phyloP scores from a whole-genome alignment of 2,329 filamentous ascomycete genomes.

The Sordariomycetes sp. region DNA sequence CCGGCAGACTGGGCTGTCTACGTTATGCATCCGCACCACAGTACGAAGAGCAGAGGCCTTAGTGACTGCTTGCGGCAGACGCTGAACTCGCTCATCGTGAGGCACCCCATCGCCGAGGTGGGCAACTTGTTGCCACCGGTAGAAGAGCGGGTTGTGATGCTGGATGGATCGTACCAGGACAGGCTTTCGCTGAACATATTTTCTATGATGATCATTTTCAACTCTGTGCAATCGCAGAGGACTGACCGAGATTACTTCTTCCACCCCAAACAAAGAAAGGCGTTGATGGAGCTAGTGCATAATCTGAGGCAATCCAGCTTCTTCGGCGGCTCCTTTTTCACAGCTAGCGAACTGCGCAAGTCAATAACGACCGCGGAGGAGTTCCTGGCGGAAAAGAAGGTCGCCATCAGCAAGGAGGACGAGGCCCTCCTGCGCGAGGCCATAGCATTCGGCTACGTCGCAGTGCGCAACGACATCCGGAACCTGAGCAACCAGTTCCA shows the following conservation, averaged over 20 bases:
- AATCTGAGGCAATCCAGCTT: slow-evolving; percentile 79
- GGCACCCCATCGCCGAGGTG: slow-evolving; percentile 64
- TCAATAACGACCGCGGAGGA: slow-evolving; percentile 52
- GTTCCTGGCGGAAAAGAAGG: slow-evolving; percentile 51
- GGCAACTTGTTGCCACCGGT: slow-evolving; percentile 56
- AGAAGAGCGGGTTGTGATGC: slow-evolving; percentile 54
- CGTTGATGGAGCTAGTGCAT: slow-evolving; percentile 53
- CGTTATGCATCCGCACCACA: slow-evolving; percentile 45
- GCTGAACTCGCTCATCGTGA: slow-evolving; percentile 68
- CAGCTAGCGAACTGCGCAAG: slow-evolving; percentile 43
- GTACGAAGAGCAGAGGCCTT: slow-evolving; percentile 22
- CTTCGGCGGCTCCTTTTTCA: slow-evolving; percentile 69
- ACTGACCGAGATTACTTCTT: slow-evolving; percentile 83
- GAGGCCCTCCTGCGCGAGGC: slow-evolving; percentile 45
- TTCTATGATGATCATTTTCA: slow-evolving; percentile 70
- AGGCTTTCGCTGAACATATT: slow-evolving; percentile 75
- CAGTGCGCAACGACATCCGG: slow-evolving; percentile 50
- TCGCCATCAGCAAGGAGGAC: slow-evolving; percentile 49
- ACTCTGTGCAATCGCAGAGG: slow-evolving; percentile 78
- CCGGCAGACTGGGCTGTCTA: slow-evolving; percentile 60
- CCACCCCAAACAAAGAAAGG: slow-evolving; percentile 57
- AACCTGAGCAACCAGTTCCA: slow-evolving; percentile 54
- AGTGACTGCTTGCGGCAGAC: slow-evolving; percentile 46
- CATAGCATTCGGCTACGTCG: slow-evolving; percentile 48
- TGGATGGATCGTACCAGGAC: slow-evolving; percentile 78